Evolutionary conservation across 768 basidiomycete species (phyloP).

Genomic region (Lentinus brumalis): DNA sequence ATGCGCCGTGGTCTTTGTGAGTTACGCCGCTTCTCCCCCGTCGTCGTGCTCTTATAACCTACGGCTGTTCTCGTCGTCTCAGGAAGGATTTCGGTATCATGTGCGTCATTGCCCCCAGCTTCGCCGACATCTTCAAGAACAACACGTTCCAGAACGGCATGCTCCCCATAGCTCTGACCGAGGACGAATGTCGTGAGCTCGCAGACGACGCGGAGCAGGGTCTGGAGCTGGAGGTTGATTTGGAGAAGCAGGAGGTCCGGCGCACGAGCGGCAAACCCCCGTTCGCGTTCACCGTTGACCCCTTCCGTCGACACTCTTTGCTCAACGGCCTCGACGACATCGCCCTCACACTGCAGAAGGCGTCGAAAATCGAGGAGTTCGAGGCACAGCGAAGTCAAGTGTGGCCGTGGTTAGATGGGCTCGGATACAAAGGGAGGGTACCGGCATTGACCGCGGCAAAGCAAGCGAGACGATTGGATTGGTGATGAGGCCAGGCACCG

Average conservation of each 20-base stretch:
- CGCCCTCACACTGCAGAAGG: slow-evolving; percentile 87
- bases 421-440: slow-evolving; percentile 82
- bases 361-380: slow-evolving; percentile 69
- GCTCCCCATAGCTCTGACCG: slow-evolving; percentile 54
- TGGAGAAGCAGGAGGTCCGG: slow-evolving; percentile 57
- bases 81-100: slow-evolving; percentile 64
- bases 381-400: slow-evolving; percentile 73
- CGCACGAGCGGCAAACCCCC: slow-evolving; percentile 67
- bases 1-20: slow-evolving; percentile 59
- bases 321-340: slow-evolving; percentile 97
- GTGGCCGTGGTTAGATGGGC: slow-evolving; percentile 98
- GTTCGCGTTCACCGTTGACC: slow-evolving; percentile 80
- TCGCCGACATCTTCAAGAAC: slow-evolving; percentile 64
- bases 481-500: slow-evolving; percentile 45
- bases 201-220: slow-evolving; percentile 54
- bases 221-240: slow-evolving; percentile 57
- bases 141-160: slow-evolving; percentile 71
- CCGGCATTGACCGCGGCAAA: slow-evolving; percentile 55
- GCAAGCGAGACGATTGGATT: slow-evolving; percentile 62
- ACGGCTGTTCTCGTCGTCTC: neutral
- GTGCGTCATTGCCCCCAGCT: slow-evolving; percentile 60
- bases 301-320: slow-evolving; percentile 91
- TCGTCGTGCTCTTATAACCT: too few relatives aligned
- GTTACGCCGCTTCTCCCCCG: slow-evolving; percentile 20
- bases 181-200: slow-evolving; percentile 49